Conservation (phyloP, 106 monocot genomes). For the Amphibolis antarctica region DNA sequence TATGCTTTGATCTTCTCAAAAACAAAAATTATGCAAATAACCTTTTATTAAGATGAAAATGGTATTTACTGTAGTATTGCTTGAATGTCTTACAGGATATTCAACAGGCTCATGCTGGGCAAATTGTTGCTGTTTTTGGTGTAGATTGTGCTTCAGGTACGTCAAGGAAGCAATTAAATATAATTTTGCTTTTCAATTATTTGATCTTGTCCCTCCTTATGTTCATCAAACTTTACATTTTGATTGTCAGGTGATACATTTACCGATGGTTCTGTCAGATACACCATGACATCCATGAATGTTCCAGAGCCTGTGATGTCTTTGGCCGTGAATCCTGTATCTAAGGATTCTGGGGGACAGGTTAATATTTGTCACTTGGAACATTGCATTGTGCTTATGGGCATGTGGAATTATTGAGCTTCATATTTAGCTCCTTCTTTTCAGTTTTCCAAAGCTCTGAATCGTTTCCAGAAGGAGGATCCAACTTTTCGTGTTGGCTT, state of each 20-base stretch:
- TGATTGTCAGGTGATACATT: slow-evolving; percentile 75
- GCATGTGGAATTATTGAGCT: background rate
- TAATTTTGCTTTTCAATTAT: background rate
- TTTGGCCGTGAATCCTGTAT: slow-evolving; percentile 88
- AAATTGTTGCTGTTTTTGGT: slow-evolving; percentile 99
- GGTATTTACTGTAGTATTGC: background rate
- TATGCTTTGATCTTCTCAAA: too few species aligned
- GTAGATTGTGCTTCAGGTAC: slow-evolving; percentile 98
- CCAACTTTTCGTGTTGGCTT: slow-evolving; percentile 97
- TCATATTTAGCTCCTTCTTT: slow-evolving; percentile 5
- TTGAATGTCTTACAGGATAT: slow-evolving; percentile 55
- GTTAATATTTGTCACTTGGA: slow-evolving; percentile 20
- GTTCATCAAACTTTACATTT: background rate
- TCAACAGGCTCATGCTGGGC: slow-evolving; percentile 96
- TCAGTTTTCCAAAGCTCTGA: slow-evolving; percentile 96
- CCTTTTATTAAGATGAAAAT: background rate
- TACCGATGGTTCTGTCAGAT: slow-evolving; percentile 90
- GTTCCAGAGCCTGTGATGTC: slow-evolving; percentile 99
- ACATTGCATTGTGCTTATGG: background rate
- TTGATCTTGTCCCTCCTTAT: background rate
- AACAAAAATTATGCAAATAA: too few species aligned
- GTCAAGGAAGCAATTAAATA: background rate
- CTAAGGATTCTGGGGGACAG: slow-evolving; percentile 97
- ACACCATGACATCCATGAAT: slow-evolving; percentile 99
- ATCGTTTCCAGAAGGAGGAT: slow-evolving; percentile 94